Evolutionary conservation across 352 stramenopile species (phyloP).

Genomic region (Pythium oligandrum): DNA sequence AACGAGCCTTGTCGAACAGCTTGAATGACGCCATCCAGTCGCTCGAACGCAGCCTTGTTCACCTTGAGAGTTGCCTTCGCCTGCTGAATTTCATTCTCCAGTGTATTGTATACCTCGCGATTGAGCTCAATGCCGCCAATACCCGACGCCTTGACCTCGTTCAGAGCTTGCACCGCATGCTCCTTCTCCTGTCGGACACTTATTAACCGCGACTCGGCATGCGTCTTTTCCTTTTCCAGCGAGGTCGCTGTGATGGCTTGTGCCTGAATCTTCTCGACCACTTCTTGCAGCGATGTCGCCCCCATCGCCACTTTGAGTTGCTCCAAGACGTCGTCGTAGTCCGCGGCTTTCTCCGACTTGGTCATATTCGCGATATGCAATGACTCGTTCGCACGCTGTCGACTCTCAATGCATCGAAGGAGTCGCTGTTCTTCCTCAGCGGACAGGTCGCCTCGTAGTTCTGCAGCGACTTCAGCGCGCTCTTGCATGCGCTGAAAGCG

Average conservation of each 20-base stretch:
- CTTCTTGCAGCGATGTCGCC: slow-evolving; percentile 40
- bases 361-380: slow-evolving; percentile 58
- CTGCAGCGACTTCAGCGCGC: slow-evolving; percentile 66
- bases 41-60: slow-evolving; percentile 73
- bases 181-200: slow-evolving; percentile 61
- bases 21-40: slow-evolving; percentile 69
- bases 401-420: slow-evolving; percentile 55
- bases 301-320: slow-evolving; percentile 70
- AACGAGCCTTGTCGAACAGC: slow-evolving; percentile 72
- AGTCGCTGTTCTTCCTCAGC: slow-evolving; percentile 56
- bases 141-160: slow-evolving; percentile 77
- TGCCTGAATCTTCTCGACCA: slow-evolving; percentile 68
- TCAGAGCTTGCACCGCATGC: slow-evolving; percentile 45
- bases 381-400: slow-evolving; percentile 57
- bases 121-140: slow-evolving; percentile 76
- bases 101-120: slow-evolving; percentile 74
- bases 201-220: slow-evolving; percentile 50
- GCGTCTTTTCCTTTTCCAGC: slow-evolving; percentile 71
- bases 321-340: slow-evolving; percentile 58
- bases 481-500: slow-evolving; percentile 64
- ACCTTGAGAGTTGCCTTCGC: slow-evolving; percentile 66
- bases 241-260: slow-evolving; percentile 52
- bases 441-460: slow-evolving; percentile 68
- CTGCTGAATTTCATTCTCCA: slow-evolving; percentile 74
- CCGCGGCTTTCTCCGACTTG: slow-evolving; percentile 62